Evolutionary conservation across 1,139 yeast genomes (phyloP), one percentile per base, ranked within the genome.

Genomic region (Taiozyma sp.): DNA sequence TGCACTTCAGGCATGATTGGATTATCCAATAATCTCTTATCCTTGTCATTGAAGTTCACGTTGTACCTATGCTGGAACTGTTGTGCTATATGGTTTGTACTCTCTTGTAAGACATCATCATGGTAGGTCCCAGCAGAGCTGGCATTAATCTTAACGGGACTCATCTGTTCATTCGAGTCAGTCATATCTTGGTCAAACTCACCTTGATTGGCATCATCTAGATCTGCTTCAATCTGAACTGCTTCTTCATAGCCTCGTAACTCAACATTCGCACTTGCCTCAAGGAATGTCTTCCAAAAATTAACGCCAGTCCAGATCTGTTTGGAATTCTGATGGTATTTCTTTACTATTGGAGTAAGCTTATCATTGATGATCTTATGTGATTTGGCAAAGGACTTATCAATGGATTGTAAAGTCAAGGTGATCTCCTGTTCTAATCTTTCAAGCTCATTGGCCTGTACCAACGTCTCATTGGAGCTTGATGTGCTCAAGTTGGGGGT

Each of bases 341-440:
- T 72, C 56, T 79, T 78, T 34, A 87, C 73, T 4, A 79, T 73
- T 1, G 95, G 93, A 40, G 84, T 70, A 36, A 87, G 73, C 46
- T 75, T 72, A 54, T 83, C 85, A 46, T 80, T 79, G 32, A 87
- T 79, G 12, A 84, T 75, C 40, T 83, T 75, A 62, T 85, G 87
- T 16, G 90, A 81, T 44, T 76, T 72, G 4, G 85, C 78, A 51
- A 87, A 75, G 60, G 86, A 83, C 53, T 82, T 78, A 68, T 91
- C 96, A 32, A 91, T 87, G 54, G 84, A 86, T 65, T 89, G 97
- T 48, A 91, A 70, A 2, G 84, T 81, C 49, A 87, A 70, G 0
- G 96, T 89, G 44, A 90, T 87, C 61, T 84, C 87, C 65, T 88
- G 96, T 61, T 91, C 96, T 43, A 90, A 69, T 58, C 81, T 74